phyloP scores from a whole-genome alignment of 805 yeast species.

The Cyberlindnera americana region DNA sequence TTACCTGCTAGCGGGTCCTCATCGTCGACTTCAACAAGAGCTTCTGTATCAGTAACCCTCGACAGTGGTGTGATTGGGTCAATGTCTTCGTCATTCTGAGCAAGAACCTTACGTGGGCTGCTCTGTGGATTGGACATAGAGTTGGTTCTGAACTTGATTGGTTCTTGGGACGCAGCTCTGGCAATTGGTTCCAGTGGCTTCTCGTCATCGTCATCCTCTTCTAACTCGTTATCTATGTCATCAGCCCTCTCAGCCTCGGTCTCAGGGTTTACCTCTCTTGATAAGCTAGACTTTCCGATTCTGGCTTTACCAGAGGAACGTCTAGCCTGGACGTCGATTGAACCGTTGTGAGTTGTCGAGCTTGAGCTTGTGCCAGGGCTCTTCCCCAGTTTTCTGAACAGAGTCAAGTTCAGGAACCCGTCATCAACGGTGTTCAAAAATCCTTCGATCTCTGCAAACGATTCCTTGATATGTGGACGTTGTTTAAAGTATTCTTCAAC shows the following conservation, averaged over 20 bases:
- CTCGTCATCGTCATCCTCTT: slow-evolving; percentile 11
- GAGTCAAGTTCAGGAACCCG: slow-evolving; percentile 54
- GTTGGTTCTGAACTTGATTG: slow-evolving; percentile 20
- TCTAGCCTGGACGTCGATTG: slow-evolving; percentile 14
- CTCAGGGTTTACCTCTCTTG: slow-evolving; percentile 24
- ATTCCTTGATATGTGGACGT: slow-evolving; percentile 29
- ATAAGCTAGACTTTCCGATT: slow-evolving; percentile 25
- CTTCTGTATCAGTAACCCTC: neutral
- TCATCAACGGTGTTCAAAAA: slow-evolving; percentile 61
- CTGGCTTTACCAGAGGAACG: slow-evolving; percentile 13
- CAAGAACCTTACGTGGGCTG: slow-evolving; percentile 2
- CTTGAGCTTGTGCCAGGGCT: slow-evolving; percentile 13
- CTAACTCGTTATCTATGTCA: slow-evolving; percentile 14
- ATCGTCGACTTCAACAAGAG: slow-evolving; percentile 17
- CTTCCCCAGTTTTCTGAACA: slow-evolving; percentile 46
- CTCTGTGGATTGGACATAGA: slow-evolving; percentile 16
- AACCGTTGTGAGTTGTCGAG: slow-evolving; percentile 8
- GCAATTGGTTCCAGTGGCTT: slow-evolving; percentile 5
- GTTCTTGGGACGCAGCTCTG: slow-evolving; percentile 4
- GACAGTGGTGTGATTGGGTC: slow-evolving; percentile 23
- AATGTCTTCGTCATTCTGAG: slow-evolving; percentile 16
- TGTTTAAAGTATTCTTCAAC: slow-evolving; percentile 24
- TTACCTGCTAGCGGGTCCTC: slow-evolving; percentile 19
- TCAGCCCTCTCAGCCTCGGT: slow-evolving; percentile 22
- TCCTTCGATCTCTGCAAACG: slow-evolving; percentile 48